Percentiles rank a stretch among this genome's conserved stretches.
These are phyloP conservation scores for Alternaria gansuensis DNA, from an alignment of 2,329 filamentous ascomycete species.

Conservation along the genomic window DNA sequence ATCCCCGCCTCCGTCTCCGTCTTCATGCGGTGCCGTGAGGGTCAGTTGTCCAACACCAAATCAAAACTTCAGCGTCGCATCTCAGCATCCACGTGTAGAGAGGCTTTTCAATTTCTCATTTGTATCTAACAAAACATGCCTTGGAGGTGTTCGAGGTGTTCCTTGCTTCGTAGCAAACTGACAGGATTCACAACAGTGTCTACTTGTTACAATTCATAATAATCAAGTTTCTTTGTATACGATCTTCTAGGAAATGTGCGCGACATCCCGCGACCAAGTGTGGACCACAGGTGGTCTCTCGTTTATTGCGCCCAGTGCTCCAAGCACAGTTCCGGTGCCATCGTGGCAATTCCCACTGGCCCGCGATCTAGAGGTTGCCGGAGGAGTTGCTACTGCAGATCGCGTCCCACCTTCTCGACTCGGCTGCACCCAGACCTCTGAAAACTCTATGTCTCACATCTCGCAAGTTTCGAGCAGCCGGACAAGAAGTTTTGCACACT, in stretches of 20 bases:
- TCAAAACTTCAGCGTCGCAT: background rate
- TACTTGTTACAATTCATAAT: background rate
- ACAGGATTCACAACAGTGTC: background rate
- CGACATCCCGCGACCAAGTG: background rate
- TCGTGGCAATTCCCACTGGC: slow-evolving; percentile 1
- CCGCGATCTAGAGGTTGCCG: slow-evolving; percentile 26
- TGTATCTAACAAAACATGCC: background rate
- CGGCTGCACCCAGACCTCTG: slow-evolving; percentile 23
- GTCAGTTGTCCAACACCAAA: background rate
- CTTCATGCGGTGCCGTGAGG: background rate
- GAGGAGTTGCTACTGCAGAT: slow-evolving; percentile 35
- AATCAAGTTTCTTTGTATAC: background rate
- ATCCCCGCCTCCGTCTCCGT: background rate
- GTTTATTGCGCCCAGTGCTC: background rate
- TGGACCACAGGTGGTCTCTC: background rate
- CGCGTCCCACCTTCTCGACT: slow-evolving; percentile 25
- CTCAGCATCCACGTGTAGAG: background rate
- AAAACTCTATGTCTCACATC: slow-evolving; percentile 29
- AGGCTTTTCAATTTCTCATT: background rate
- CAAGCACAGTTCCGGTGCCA: background rate
- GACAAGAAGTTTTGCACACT: slow-evolving; percentile 30
- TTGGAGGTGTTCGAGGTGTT: background rate
- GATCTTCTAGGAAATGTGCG: background rate
- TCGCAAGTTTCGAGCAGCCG: slow-evolving; percentile 29
- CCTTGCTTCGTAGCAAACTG: background rate